A percentile compares a stretch with the other conserved stretches of the same genome.
phyloP scores from a whole-genome alignment of 2,329 filamentous ascomycete species.

The Epichloe sibirici region DNA sequence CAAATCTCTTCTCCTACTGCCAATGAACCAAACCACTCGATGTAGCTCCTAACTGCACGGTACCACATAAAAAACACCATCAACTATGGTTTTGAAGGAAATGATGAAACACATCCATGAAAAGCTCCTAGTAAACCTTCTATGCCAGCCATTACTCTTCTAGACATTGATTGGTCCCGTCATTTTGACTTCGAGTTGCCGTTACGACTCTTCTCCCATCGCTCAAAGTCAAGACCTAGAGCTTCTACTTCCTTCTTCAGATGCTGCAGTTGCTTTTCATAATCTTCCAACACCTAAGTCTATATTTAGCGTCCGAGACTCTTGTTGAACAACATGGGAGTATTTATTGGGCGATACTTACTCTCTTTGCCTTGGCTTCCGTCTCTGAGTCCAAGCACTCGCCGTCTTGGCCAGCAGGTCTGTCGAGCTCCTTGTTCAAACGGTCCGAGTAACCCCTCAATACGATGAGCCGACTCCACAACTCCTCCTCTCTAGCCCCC shows the following conservation, averaged over 20 bases:
- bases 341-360: constrained; percentile 23
- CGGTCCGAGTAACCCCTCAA: constrained; percentile 60
- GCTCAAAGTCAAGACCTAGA: constrained; percentile 43
- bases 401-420: constrained; percentile 43
- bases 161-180: constrained; percentile 1
- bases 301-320: background rate
- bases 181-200: constrained; percentile 23
- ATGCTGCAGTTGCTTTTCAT: constrained; percentile 67
- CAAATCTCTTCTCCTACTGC: no score
- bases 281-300: constrained; percentile 61
- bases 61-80: no score
- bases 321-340: background rate
- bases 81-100: no score
- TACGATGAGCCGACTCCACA: constrained; percentile 71
- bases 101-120: no score
- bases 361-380: constrained; percentile 63
- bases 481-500: constrained; percentile 65
- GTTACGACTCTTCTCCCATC: constrained; percentile 41
- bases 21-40: no score
- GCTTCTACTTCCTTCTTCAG: constrained; percentile 61
- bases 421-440: constrained; percentile 62
- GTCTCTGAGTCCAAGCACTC: constrained; percentile 56
- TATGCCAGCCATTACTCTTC: background rate
- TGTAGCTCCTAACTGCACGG: no score
- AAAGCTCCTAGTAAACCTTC: background rate